Base-by-base conservation (phyloP, 2,329 filamentous ascomycete species). In the Parastagonospora nodorum region DNA sequence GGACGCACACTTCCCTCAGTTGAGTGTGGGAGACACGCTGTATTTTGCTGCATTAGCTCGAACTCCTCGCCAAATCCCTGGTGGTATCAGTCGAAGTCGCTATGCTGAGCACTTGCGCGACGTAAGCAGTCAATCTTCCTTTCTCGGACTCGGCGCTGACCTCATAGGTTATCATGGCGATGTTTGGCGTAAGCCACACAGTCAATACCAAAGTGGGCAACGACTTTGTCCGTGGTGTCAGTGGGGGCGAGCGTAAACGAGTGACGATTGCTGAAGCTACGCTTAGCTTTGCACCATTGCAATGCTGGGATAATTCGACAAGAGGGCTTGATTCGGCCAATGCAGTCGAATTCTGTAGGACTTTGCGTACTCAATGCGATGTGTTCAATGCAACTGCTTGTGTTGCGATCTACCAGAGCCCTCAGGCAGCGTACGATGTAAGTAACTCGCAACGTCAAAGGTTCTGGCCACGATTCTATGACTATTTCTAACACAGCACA, bases 21-120 rank as follows among this genome's bases (percentile, higher is more conserved):
- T 93, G 58, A 85, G 83, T 2, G 88, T 92, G 42, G 88, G 88
- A 29, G 86, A 92, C 60, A 93, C 89, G 1, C 79, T 93, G 40
- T 86, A 85, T 48, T 92, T 92, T 57, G 89, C 89, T 30, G 88
- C 89, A 30, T 53, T 63, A 16, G 61, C 63, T 4, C 81, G 87
- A 45, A 82, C 86, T 44, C 86, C 87, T 9, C 80, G 81, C 29
- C 59, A 78, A 7, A 76, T 86, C 1, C 86, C 86, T 4, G 74
- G 78, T 5, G 85, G 84, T 32, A 74, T 88, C 16, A 75, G 76
- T 58, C 77, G 75, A 55, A 74, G 77, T 48, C 74, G 75, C 5
- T 88, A 85, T 54, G 80, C 85, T 32, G 76, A 80, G 54, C 84
- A 88, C 58, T 71, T 88, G 37, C 80, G 85, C 27, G 86, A 89